Evolutionary conservation across 768 basidiomycete genomes (phyloP).

Genomic region (Suillus plorans): DNA sequence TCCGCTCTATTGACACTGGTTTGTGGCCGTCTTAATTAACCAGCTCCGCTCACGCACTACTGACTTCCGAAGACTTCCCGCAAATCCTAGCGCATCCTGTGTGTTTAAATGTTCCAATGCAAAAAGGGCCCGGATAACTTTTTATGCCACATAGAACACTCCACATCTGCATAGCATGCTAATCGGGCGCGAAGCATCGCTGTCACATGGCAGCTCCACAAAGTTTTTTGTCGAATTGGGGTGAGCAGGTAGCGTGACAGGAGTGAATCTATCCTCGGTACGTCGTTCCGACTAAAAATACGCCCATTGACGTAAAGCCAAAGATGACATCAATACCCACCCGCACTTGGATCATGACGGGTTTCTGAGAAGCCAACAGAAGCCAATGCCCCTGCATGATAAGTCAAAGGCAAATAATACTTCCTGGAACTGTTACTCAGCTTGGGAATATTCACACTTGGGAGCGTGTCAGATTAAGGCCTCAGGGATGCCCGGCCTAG

Average conservation of each 20-base stretch:
- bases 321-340: conserved; percentile 64
- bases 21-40: conserved; percentile 10
- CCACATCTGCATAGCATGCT: conserved; percentile 47
- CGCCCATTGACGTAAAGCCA: conserved; percentile 35
- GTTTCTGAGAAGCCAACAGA: conserved; percentile 43
- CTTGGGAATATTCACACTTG: conserved; percentile 43
- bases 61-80: not conserved
- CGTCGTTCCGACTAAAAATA: conserved; percentile 7
- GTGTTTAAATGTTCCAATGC: conserved; percentile 35
- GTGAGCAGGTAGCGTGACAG: not conserved
- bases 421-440: conserved; percentile 54
- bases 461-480: not conserved
- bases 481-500: not conserved
- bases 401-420: conserved; percentile 76
- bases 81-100: conserved; percentile 13
- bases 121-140: conserved; percentile 44
- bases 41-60: not conserved
- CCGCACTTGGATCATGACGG: conserved; percentile 83
- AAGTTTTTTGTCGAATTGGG: conserved; percentile 53
- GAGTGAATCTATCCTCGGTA: conserved; percentile 17
- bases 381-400: conserved; percentile 75
- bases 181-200: conserved; percentile 60
- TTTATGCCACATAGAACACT: not conserved
- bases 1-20: not conserved
- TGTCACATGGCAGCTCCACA: conserved; percentile 50